Base-by-base conservation (phyloP, 2,329 filamentous ascomycete species). In the Colletotrichum graminicola region DNA sequence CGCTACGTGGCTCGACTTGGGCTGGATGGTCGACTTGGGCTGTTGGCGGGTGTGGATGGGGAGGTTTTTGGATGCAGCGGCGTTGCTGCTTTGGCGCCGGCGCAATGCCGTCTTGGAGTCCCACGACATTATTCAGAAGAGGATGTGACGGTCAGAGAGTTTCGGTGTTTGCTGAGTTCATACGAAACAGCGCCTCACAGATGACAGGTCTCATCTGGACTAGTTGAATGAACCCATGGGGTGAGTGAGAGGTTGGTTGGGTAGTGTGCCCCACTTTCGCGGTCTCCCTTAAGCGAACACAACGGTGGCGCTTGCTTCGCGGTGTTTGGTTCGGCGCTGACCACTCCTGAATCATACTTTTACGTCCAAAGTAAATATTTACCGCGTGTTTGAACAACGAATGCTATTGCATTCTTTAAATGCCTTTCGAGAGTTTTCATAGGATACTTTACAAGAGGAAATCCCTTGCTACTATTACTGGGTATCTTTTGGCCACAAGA, bases 401-500 rank as follows among this genome's bases (percentile, higher is more conserved):
- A 12, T 52, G 14, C 4, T n/a, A 16, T 29, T 5, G 5, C 16
- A 39, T n/a, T 32, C 7, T 26, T 47, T 21, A 47, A 8, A 12
- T 11, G 4, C 2, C 4, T 26, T 29, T 23, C 7, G 16, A 5
- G 0, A 26, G 1, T 51, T 21, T 32, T 18, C 5, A 34, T 54
- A 11, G 39, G 32, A 11, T 16, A 11, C 2, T 14, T 39, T 3
- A 18, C 8, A 6, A 21, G 8, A 45, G 8, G 21, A 11, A 43
- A 43, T 23, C 7, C 8, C 11, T 23, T 6, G 41, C 23, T 14
- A 51, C 29, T 23, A 60, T 21, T 72, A 74, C 34, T 64, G 67
- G 57, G 67, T 70, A 65, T 92, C 90, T 77, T 91, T 92, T 6
- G 93, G 93, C 92, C 92, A 95, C 1, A 95, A 80, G n/a, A 96